Evolutionary conservation across 306 rosid genomes (phyloP), one percentile per base, ranked within the genome.

Genomic region (Rosa multiflora): DNA sequence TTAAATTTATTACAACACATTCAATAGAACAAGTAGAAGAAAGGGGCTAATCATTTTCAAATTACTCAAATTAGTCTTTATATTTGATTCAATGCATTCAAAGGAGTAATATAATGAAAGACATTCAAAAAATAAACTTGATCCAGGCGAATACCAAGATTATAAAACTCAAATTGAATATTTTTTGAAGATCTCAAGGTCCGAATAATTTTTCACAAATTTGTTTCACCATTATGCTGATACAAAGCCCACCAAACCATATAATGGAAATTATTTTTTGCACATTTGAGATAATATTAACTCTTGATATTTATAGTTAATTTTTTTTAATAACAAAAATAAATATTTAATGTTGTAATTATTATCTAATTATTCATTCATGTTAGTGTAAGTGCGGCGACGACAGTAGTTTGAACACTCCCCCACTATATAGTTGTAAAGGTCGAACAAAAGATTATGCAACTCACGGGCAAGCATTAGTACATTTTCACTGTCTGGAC

Each of bases 381-480:
- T 32, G 37, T 32, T 32, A 32, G 37, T 32, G 37, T 2, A 32
- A 32, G 37, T 32, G 37, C 37, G 32, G 32, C 32, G 2, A 32
- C 35, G 37, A 32, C 3, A 0, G 37, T 32, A 32, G 2, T 32
- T 32, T 32, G 37, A 32, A 32, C 37, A 0, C 37, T 2, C 37
- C 3, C 37, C 37, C 3, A 2, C 3, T 32, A 32, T 32, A 42
- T 43, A 18, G 42, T 21, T 61, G 29, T 68, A 9, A 43, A 59
- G 43, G 32, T 1, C 43, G 58, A 8, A 26, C 3, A 44, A 70
- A 13, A 42, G 56, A 8, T 9, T 49, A 75, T 15, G 78, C 8
- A 58, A 29, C 5, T 15, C 70, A 75, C 70, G 70, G 70, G 78
- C 78, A 59, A 42, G 69, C 26, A 42, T 58, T 6, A 14, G 17